phyloP scores from a whole-genome alignment of 2,329 filamentous ascomycete species.

The Ilyonectria mors-panacis region DNA sequence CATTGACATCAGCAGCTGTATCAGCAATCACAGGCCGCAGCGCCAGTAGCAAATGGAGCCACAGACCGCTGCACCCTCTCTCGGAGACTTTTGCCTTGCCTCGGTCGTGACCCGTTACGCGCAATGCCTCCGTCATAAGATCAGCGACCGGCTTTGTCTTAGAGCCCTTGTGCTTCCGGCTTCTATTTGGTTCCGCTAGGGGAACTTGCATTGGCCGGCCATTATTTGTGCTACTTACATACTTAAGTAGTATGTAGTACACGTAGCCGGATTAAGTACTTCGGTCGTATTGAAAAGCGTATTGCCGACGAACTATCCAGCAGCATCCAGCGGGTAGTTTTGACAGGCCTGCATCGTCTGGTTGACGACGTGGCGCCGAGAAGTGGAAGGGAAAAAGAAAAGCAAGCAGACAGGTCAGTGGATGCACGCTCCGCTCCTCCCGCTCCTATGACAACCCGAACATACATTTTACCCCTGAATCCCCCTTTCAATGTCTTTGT shows the following conservation, averaged over 20 bases:
- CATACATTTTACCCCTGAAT: slow-evolving; percentile 17
- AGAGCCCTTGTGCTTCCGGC: slow-evolving; percentile 8
- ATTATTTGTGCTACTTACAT: not conserved
- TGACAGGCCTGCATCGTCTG: slow-evolving; percentile 6
- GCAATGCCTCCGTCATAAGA: slow-evolving; percentile 41
- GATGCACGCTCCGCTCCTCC: slow-evolving; percentile 17
- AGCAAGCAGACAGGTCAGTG: not conserved
- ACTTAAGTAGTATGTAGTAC: not conserved
- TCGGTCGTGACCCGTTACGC: slow-evolving; percentile 33
- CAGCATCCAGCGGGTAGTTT: not conserved
- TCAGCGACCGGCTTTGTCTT: slow-evolving; percentile 38
- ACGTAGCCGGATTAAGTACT: not conserved
- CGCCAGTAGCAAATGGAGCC: slow-evolving; percentile 22
- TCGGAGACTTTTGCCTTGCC: slow-evolving; percentile 34
- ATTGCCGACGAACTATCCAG: slow-evolving; percentile 10
- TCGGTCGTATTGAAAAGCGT: slow-evolving; percentile 14
- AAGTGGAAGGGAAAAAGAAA: slow-evolving; percentile 11
- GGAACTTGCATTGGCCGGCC: not conserved
- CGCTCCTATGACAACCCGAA: slow-evolving; percentile 10
- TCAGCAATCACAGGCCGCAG: slow-evolving; percentile 1
- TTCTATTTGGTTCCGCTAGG: not conserved
- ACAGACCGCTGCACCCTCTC: slow-evolving; percentile 18
- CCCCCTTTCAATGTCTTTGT: not conserved
- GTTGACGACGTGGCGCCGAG: slow-evolving; percentile 21
- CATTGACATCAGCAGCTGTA: slow-evolving; percentile 3